These are phyloP conservation scores for Penicillium sp. DNA, from an alignment of 2,329 filamentous ascomycete genomes.

Conservation along the genomic window DNA sequence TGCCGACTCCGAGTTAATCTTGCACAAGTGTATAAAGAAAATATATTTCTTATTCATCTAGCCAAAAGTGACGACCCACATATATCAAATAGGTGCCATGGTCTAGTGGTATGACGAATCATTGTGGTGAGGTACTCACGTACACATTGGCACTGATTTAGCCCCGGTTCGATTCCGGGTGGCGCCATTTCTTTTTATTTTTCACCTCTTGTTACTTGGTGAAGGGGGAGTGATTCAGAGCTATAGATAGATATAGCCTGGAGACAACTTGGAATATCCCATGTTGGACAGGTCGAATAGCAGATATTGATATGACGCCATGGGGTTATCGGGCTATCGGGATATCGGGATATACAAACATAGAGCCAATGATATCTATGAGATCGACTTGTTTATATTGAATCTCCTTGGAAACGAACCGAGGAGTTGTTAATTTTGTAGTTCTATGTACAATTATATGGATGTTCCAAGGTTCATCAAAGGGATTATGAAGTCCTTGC, in stretches of 20 bases:
- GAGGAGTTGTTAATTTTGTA: not conserved
- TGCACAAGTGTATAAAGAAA: too few species aligned
- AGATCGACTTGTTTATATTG: constrained; percentile 15
- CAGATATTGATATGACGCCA: constrained; percentile 4
- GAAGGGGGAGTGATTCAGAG: too few species aligned
- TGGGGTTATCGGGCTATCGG: constrained; percentile 4
- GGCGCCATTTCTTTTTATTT: too few species aligned
- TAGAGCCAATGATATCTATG: constrained; percentile 9
- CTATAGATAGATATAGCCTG: too few species aligned
- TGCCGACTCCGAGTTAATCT: too few species aligned
- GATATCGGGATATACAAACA: not conserved
- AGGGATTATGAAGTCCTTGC: constrained; percentile 18
- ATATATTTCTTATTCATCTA: too few species aligned
- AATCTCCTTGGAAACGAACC: constrained; percentile 19
- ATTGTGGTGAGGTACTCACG: not conserved
- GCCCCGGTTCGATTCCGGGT: not conserved
- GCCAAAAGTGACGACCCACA: too few species aligned
- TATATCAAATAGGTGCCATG: not conserved
- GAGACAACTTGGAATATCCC: not conserved
- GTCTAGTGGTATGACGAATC: not conserved
- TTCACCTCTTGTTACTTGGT: too few species aligned
- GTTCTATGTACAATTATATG: not conserved
- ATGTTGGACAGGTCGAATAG: constrained; percentile 6
- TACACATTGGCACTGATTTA: not conserved
- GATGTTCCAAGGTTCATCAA: constrained; percentile 10